A percentile compares a stretch with the other conserved stretches of the same genome.
Evolutionary conservation across 2,329 filamentous ascomycete species (phyloP).

Genomic region (Mycosphaerelloides madeirae): DNA sequence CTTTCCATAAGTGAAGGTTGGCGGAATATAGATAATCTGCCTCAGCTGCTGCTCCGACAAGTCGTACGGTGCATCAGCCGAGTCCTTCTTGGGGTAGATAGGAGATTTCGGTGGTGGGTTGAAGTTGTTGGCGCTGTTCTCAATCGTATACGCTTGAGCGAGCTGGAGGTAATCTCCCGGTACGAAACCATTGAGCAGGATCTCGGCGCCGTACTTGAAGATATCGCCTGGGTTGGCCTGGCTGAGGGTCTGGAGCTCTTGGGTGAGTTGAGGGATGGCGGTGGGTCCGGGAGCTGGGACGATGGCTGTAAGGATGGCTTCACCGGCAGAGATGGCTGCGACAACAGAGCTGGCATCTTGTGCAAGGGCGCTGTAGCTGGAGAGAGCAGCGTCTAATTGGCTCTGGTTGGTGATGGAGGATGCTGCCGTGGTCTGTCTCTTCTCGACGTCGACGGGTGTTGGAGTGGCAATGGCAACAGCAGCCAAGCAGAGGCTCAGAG

Average conservation of each 20-base stretch:
- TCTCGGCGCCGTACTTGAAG: slow-evolving; percentile 17
- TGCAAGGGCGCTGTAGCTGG: slow-evolving; percentile 8
- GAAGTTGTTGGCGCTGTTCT: slow-evolving; percentile 25
- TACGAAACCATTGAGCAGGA: slow-evolving; percentile 19
- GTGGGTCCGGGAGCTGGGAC: slow-evolving; percentile 21
- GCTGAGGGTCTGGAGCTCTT: slow-evolving; percentile 15
- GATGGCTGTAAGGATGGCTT: slow-evolving; percentile 22
- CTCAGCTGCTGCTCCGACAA: slow-evolving; percentile 46
- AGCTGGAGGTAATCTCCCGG: slow-evolving; percentile 18
- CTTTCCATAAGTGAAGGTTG: slow-evolving; percentile 43
- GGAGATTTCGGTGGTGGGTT: slow-evolving; percentile 20
- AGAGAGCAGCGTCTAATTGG: slow-evolving; percentile 15
- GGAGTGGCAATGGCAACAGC: slow-evolving; percentile 14
- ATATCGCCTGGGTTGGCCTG: slow-evolving; percentile 19
- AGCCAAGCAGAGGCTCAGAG: slow-evolving; percentile 8
- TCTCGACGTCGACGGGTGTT: slow-evolving; percentile 14
- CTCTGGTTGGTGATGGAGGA: slow-evolving; percentile 14
- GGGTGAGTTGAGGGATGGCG: slow-evolving; percentile 14
- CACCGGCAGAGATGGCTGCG: slow-evolving; percentile 12
- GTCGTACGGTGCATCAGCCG: slow-evolving; percentile 46
- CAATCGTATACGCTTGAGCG: slow-evolving; percentile 13
- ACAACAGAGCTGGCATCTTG: slow-evolving; percentile 11
- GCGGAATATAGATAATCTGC: slow-evolving; percentile 49
- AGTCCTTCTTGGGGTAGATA: slow-evolving; percentile 37
- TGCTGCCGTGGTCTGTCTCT: slow-evolving; percentile 8